phyloP scores from a whole-genome alignment of 148 eudicot species.

The Silene conica region DNA sequence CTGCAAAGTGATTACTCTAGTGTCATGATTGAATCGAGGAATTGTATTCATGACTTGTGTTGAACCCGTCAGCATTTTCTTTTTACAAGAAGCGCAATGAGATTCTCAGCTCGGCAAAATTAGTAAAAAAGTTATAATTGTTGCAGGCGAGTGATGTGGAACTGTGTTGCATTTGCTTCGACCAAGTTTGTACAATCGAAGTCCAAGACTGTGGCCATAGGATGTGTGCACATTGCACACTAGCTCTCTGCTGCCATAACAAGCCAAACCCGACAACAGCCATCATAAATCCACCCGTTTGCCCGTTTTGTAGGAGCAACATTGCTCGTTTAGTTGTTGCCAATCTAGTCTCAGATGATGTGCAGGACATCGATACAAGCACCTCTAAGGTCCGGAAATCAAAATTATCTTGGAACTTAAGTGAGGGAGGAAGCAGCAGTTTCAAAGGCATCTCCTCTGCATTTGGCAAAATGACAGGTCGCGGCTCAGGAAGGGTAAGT shows the following conservation, averaged over 20 bases:
- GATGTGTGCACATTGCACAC: slow-evolving; percentile 96
- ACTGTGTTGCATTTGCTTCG: slow-evolving; percentile 92
- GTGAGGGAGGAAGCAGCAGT: slow-evolving; percentile 88
- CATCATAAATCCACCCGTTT: slow-evolving; percentile 56
- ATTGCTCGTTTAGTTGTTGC: slow-evolving; percentile 67
- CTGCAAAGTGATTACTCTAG: too few relatives aligned
- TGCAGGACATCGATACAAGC: slow-evolving; percentile 37
- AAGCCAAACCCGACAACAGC: slow-evolving; percentile 85
- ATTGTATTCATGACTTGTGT: too few relatives aligned
- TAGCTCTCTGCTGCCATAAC: slow-evolving; percentile 91
- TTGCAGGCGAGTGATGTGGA: slow-evolving; percentile 78
- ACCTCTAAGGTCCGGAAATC: slow-evolving; percentile 56
- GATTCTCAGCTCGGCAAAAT: too few relatives aligned
- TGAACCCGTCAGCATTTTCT: too few relatives aligned
- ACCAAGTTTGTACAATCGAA: slow-evolving; percentile 93
- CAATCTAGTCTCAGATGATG: slow-evolving; percentile 32
- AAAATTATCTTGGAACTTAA: slow-evolving; percentile 53
- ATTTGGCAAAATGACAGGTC: slow-evolving; percentile 53
- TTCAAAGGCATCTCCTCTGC: slow-evolving; percentile 79
- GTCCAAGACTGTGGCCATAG: slow-evolving; percentile 92
- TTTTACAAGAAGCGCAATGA: too few relatives aligned
- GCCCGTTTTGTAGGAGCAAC: slow-evolving; percentile 95
- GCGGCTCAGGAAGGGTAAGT: slow-evolving; percentile 68
- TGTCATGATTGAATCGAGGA: too few relatives aligned
- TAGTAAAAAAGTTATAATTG: background rate